Evolutionary conservation across 2,329 filamentous ascomycete species (phyloP), one percentile per base, ranked within the genome.

Genomic region (Coleophoma eucalyptorum): DNA sequence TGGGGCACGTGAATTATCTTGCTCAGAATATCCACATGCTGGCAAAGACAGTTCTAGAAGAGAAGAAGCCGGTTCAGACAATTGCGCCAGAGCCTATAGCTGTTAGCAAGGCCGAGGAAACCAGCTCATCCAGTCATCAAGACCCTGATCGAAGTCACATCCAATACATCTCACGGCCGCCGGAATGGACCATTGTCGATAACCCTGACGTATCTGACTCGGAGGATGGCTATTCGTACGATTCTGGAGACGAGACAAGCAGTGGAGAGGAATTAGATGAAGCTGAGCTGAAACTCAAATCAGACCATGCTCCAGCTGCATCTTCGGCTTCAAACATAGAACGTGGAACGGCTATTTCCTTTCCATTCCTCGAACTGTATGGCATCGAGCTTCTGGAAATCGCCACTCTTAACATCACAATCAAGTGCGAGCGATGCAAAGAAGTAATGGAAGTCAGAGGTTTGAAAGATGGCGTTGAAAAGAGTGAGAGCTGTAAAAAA

Each of bases 341-440:
- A 61, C 75, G 78, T 48, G 89, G 89, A 20, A 87, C 89, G n/a
- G 81, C 88, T 49, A 75, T 95, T 7, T 90, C 86, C 0, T 90
- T 94, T 59, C 90, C 90, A 0, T 83, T 79, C 21, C 72, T 94
- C 51, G 88, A 93, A 61, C 78, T 95, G 2, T 79, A 90, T 63
- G 81, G 86, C 35, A 86, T 94, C 53, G 89, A 94, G 62, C 69
- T 94, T 2, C 74, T 95, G 8, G 83, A 92, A 58, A 69, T 93
- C 1, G 73, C 78, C 0, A 75, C 80, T 20, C 71, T 94, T 32
- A 84, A 80, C 51, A 73, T 94, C 55, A 86, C 80, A 3, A 75
- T 90, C 55, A 92, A 91, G 65, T 95, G 90, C 65, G 81, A 85
- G 48, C 81, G 90, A 35, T 95, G 90, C 75, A 91, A 86, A 65